Evolutionary conservation across 164 flowering plant genomes (phyloP).

Genomic region (Vitis rotundifolia): DNA sequence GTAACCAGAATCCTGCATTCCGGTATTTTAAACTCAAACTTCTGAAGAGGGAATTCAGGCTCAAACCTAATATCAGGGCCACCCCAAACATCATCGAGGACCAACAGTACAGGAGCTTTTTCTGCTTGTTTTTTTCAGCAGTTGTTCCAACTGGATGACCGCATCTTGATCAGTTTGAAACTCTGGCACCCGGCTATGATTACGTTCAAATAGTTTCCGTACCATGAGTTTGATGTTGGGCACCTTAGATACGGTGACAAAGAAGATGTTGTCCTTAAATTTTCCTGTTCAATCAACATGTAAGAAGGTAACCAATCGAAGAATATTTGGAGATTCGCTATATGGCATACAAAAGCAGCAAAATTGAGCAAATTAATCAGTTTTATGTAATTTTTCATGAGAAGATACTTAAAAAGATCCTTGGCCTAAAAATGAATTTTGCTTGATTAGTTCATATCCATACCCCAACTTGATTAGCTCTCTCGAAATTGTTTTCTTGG

Average conservation of each 20-base stretch:
- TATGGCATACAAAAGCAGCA: too few species aligned
- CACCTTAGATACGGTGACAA: constrained; percentile 5
- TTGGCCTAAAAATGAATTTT: too few species aligned
- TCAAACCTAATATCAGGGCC: constrained; percentile 36
- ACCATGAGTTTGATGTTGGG: constrained; percentile 4
- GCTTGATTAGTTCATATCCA: too few species aligned
- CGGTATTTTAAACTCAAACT: constrained; percentile 19
- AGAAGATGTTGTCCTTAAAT: constrained; percentile 19
- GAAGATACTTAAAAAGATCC: too few species aligned
- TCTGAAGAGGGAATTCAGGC: constrained; percentile 25
- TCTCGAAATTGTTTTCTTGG: too few species aligned
- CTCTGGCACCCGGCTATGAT: not conserved
- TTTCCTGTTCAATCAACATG: constrained; percentile 13
- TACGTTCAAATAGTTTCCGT: constrained; percentile 13
- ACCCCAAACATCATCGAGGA: constrained; percentile 44
- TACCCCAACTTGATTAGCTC: too few species aligned
- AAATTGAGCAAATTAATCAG: too few species aligned
- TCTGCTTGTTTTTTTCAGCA: constrained; percentile 8
- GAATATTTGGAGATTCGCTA: too few species aligned
- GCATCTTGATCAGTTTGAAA: too few species aligned
- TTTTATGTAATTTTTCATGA: too few species aligned
- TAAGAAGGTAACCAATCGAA: too few species aligned
- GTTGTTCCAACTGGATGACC: not conserved
- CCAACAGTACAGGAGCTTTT: constrained; percentile 19
- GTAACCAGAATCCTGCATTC: constrained; percentile 43